These are phyloP conservation scores for Pichia cabralensis DNA, from an alignment of 805 yeast species.

Conservation along the genomic window DNA sequence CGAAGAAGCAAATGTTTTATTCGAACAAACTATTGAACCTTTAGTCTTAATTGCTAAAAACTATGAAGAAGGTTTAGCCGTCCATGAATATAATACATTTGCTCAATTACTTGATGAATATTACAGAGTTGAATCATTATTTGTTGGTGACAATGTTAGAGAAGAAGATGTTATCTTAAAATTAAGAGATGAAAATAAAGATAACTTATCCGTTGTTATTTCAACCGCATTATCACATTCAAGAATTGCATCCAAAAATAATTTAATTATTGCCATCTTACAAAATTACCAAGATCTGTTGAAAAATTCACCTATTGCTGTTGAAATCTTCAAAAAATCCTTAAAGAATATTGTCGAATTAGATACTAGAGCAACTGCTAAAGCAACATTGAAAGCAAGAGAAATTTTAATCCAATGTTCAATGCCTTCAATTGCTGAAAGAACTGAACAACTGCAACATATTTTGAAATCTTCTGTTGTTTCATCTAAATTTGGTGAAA, in stretches of 20 bases:
- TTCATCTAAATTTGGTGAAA: constrained; percentile 81
- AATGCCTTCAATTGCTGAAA: constrained; percentile 89
- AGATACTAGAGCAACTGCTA: constrained; percentile 84
- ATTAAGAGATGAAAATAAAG: constrained; percentile 80
- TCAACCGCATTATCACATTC: constrained; percentile 76
- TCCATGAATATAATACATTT: constrained; percentile 75
- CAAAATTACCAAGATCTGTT: constrained; percentile 72
- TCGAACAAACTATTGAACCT: constrained; percentile 59
- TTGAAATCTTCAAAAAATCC: constrained; percentile 58
- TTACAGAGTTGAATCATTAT: constrained; percentile 66
- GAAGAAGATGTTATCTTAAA: constrained; percentile 84
- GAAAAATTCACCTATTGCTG: constrained; percentile 58
- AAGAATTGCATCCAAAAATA: constrained; percentile 88
- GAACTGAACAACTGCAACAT: constrained; percentile 96
- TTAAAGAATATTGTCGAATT: constrained; percentile 77
- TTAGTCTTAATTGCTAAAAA: constrained; percentile 58
- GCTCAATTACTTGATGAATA: constrained; percentile 63
- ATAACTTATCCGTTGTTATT: constrained; percentile 65
- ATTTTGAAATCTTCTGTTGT: constrained; percentile 87
- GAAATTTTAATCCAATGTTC: constrained; percentile 96
- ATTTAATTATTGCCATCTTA: constrained; percentile 75
- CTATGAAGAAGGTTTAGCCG: constrained; percentile 65
- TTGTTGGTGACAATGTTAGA: constrained; percentile 64
- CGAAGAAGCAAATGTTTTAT: constrained; percentile 37
- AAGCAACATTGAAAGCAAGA: constrained; percentile 90